phyloP scores from a whole-genome alignment of 306 rosid species.

The cucumber (Cucumis sativus) region DNA sequence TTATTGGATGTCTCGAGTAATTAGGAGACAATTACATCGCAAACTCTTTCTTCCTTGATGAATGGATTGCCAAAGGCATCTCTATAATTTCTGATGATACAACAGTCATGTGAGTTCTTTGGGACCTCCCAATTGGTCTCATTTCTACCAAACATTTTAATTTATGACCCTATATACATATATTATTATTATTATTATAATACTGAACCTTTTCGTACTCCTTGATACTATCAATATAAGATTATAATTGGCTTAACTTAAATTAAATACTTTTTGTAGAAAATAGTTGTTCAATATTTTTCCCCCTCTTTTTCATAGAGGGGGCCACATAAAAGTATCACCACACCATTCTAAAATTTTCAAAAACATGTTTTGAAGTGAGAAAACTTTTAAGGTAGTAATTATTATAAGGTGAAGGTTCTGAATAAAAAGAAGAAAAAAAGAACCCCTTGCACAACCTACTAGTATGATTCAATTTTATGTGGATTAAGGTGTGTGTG shows the following conservation, averaged over 20 bases:
- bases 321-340: not conserved
- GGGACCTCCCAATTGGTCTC: constrained; percentile 9
- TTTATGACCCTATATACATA: not conserved
- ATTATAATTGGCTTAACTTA: not conserved
- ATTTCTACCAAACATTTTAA: constrained; percentile 2
- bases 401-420: not conserved
- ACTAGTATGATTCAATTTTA: not conserved
- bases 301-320: not conserved
- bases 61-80: not conserved
- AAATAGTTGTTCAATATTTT: not conserved
- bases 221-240: not conserved
- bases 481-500: not conserved
- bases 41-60: not conserved
- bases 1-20: not conserved
- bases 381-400: not conserved
- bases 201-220: not conserved
- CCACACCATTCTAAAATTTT: not conserved
- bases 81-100: not conserved
- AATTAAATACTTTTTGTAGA: not conserved
- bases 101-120: not conserved
- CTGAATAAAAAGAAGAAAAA: not conserved
- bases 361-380: not conserved
- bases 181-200: not conserved
- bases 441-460: not conserved
- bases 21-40: not conserved